Evolutionary conservation across 1,139 yeast genomes (phyloP), one percentile per base, ranked within the genome.

Genomic region (Taiozyma sp.): DNA sequence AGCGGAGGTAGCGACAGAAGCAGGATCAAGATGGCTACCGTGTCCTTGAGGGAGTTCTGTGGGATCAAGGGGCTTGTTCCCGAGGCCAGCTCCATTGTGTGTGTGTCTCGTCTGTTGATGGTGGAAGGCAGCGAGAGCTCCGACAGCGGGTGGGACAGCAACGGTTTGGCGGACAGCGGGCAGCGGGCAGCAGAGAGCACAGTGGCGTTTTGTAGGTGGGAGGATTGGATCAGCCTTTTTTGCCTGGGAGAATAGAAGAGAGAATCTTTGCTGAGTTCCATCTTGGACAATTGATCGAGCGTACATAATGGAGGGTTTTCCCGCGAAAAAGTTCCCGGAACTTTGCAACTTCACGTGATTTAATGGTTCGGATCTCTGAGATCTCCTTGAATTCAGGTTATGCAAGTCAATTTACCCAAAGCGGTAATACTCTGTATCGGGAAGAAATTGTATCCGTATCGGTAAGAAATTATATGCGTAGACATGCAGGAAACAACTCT

Each of bases 21-120:
- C 9, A 78, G 62, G 56, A 75, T 70, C 9, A 74, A 68, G 44
- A 77, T 61, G 8, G 81, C 75, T 34, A 76, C 63, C 9, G 78
- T 71, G 56, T 78, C 83, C 53, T 76, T 62, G 48, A 75, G 60
- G 0, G 78, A 65, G 1, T 74, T 64, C 14, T 70, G 65, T 3
- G 75, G 75, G 42, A 70, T 51, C 30, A 61, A 54, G 22, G 60
- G 56, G 23, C 38, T 46, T 36, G 49, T 24, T 47, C 49, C 24
- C 23, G 23, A 23, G 14, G 39, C 39, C 12, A 22, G 4, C 41
- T 19, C 41, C 41, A 38, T 38, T 19, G 8, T 38, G 23, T 10
- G 3, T 38, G 36, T 32, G 36, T 32, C 36, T 32, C n/a, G 34
- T 30, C 34, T 13, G n/a, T 30, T 30, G 34, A 30, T 30, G 34